These are phyloP conservation scores for Simplicillium aogashimaense DNA, from an alignment of 2,329 filamentous ascomycete genomes.

Conservation along the genomic window DNA sequence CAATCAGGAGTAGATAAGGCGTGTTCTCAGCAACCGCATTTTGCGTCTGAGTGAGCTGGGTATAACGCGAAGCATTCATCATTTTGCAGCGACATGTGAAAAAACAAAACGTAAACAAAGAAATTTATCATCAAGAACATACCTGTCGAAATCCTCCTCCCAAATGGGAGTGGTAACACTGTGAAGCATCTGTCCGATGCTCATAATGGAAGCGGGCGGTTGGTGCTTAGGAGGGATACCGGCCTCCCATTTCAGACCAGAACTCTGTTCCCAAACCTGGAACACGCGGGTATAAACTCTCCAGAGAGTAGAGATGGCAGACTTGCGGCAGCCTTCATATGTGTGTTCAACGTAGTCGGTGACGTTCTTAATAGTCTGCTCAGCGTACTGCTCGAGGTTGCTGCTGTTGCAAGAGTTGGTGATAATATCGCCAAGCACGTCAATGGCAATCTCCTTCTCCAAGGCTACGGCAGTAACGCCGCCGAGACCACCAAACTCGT, in stretches of 20 bases:
- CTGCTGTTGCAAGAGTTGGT: constrained; percentile 73
- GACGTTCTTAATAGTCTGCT: constrained; percentile 77
- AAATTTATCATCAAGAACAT: constrained; percentile 37
- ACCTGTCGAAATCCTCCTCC: constrained; percentile 89
- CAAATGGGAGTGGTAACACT: constrained; percentile 76
- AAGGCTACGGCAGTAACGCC: constrained; percentile 83
- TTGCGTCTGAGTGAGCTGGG: constrained; percentile 99
- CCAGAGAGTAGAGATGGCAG: constrained; percentile 84
- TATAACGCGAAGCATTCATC: constrained; percentile 91
- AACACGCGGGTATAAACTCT: constrained; percentile 87
- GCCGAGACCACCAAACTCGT: constrained; percentile 74
- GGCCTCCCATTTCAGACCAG: constrained; percentile 75
- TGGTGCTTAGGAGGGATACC: constrained; percentile 76
- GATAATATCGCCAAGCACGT: constrained; percentile 89
- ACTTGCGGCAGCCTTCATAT: constrained; percentile 91
- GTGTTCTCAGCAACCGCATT: constrained; percentile 84
- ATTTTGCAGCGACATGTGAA: constrained; percentile 29
- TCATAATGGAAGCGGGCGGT: constrained; percentile 69
- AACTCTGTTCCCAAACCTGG: constrained; percentile 67
- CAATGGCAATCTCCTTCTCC: constrained; percentile 95
- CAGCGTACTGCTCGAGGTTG: constrained; percentile 67
- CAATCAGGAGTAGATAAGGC: constrained; percentile 30
- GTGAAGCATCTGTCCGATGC: constrained; percentile 78
- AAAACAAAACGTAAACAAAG: constrained; percentile 11
- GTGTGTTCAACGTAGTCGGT: constrained; percentile 75